A percentile compares a stretch with the other conserved stretches of the same genome.
Evolutionary conservation across 495 filamentous ascomycete species (phyloP).

Genomic region (Xylaria intraflava): DNA sequence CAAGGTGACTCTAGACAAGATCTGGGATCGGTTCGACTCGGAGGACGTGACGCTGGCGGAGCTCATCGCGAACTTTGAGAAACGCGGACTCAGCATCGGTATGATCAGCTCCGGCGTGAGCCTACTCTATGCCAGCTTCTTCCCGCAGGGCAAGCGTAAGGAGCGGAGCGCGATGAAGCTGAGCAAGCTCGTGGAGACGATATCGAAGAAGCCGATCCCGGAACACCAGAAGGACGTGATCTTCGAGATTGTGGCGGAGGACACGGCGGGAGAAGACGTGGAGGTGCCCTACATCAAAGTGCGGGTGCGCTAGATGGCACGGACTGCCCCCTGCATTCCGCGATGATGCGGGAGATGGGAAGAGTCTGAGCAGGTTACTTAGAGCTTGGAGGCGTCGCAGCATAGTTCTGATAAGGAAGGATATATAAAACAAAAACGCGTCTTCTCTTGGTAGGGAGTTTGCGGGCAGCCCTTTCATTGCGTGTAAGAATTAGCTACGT

Average conservation of each 20-base stretch:
- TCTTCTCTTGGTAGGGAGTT: too few relatives aligned
- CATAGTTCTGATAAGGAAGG: too few relatives aligned
- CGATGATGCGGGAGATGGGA: not conserved
- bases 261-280: slow-evolving; percentile 84
- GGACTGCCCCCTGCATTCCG: not conserved
- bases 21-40: slow-evolving; percentile 97
- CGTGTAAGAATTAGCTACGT: too few relatives aligned
- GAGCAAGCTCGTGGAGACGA: slow-evolving; percentile 78
- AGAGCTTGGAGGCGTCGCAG: not conserved
- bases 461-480: too few relatives aligned
- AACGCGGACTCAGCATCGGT: slow-evolving; percentile 71
- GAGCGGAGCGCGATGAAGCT: slow-evolving; percentile 56
- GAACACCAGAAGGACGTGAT: slow-evolving; percentile 91
- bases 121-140: slow-evolving; percentile 93
- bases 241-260: slow-evolving; percentile 92
- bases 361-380: not conserved
- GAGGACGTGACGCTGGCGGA: slow-evolving; percentile 77
- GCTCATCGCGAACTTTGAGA: slow-evolving; percentile 73
- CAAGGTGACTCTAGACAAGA: slow-evolving; percentile 83
- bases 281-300: slow-evolving; percentile 97
- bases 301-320: slow-evolving; percentile 44
- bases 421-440: too few relatives aligned
- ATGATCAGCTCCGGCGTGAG: slow-evolving; percentile 97
- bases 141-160: slow-evolving; percentile 79
- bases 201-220: slow-evolving; percentile 88